These are phyloP conservation scores for Amphibolis antarctica DNA, from an alignment of 106 monocot genomes.

Conservation along the genomic window DNA sequence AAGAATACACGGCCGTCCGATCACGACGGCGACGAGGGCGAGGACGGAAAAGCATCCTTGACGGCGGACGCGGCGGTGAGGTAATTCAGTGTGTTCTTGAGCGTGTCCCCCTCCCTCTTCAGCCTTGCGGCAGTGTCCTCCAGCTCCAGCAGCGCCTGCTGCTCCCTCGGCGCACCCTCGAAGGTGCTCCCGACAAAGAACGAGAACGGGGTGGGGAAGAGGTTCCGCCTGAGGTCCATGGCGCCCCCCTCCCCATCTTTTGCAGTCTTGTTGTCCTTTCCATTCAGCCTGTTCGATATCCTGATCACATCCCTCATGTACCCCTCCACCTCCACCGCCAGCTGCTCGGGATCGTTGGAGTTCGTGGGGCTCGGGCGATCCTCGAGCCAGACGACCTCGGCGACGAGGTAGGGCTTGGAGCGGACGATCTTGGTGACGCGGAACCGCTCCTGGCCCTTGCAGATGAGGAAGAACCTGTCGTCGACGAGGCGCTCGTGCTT, in stretches of 20 bases:
- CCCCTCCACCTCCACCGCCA: slow-evolving; percentile 63
- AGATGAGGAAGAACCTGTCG: slow-evolving; percentile 91
- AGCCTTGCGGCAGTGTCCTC: slow-evolving; percentile 70
- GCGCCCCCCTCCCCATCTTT: slow-evolving; percentile 4
- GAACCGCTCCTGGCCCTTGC: slow-evolving; percentile 96
- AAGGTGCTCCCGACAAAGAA: slow-evolving; percentile 91
- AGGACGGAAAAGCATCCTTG: slow-evolving; percentile 23
- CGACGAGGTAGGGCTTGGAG: slow-evolving; percentile 75
- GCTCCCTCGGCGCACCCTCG: slow-evolving; percentile 76
- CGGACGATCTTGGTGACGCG: slow-evolving; percentile 45
- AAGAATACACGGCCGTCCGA: too few relatives aligned
- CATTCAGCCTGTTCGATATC: slow-evolving; percentile 66
- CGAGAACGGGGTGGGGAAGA: slow-evolving; percentile 86
- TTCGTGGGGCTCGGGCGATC: slow-evolving; percentile 50
- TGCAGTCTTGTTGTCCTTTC: slow-evolving; percentile 38
- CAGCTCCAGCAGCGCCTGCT: slow-evolving; percentile 84
- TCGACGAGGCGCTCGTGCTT: slow-evolving; percentile 85
- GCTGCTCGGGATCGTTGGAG: slow-evolving; percentile 20
- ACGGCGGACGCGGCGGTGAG: slow-evolving; percentile 24
- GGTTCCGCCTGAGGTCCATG: slow-evolving; percentile 39
- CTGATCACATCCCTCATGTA: slow-evolving; percentile 81
- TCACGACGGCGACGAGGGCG: slow-evolving; percentile 7
- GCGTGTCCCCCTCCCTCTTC: slow-evolving; percentile 65
- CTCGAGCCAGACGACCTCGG: slow-evolving; percentile 72
- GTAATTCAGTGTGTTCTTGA: slow-evolving; percentile 64